Base-by-base conservation (phyloP, 768 basidiomycete species). In the Neoboletus brunneissimus region DNA sequence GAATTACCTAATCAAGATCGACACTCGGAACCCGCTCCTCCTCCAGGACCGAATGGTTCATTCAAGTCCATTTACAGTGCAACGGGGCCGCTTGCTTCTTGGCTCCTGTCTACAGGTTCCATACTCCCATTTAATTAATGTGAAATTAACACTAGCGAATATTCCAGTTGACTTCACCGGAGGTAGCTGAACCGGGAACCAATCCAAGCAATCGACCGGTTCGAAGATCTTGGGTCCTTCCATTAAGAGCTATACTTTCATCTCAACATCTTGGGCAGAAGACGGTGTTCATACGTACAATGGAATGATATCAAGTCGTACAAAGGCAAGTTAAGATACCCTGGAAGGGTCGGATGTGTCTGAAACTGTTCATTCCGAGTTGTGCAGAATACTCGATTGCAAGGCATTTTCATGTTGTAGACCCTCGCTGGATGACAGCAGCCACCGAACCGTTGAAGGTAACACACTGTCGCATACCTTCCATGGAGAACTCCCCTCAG, bases 1-100 rank as follows among this genome's bases (percentile, higher is more conserved):
- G 58, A 56, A 51, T 65, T 61, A 65, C 55, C 1, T 67, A 62
- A 67, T 52, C 60, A 52, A 53, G 67, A 67, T 69, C 67, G 61
- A 66, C 66, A 43, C 42, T 51, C 51, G 48, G 23, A 40, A 29
- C 25, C 16, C 45, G 16, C 35, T 29, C 50, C 35, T 44, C 34
- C 40, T 49, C 27, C 31, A 34, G 47, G 31, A 44, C 55, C 48
- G 38, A 23, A 6, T 34, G 15, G 25, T 25, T 11, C 20, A 47
- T 31, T 31, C 29, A 46, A 20, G 44, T 45, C 27, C 27, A 20
- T 31, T 47, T 31, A 15, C n/a, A 48, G 32, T 32, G 46, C 5
- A 54, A 44, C 52, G 55, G 43, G 31, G 27, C 57, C 48, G 54
- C 35, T 45, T 27, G 45, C 27, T 46, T 44, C 34, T 53, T 32